A percentile compares a stretch with the other conserved stretches of the same genome.
phyloP scores from a whole-genome alignment of 108 stramenopile genomes.

The Cylindrotheca fusiformis region DNA sequence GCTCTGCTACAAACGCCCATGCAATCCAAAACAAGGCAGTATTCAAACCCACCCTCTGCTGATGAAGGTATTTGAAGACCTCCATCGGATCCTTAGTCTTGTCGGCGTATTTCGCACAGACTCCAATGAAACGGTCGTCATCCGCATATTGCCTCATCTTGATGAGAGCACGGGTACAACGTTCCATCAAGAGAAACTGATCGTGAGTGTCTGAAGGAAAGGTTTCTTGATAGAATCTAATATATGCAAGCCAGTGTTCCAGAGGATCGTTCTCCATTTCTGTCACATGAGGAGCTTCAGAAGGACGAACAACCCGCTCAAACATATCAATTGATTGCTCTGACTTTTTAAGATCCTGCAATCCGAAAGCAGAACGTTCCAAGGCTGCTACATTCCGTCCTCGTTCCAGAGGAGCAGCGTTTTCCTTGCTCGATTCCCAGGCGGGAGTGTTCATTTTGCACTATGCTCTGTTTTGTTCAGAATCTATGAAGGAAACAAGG shows the following conservation, averaged over 20 bases:
- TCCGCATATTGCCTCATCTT: slow-evolving; percentile 54
- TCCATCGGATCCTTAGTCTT: slow-evolving; percentile 58
- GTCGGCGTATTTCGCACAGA: slow-evolving; percentile 81
- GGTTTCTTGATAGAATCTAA: slow-evolving; percentile 67
- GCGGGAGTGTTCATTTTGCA: slow-evolving; percentile 29
- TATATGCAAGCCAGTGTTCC: slow-evolving; percentile 78
- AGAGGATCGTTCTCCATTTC: slow-evolving; percentile 57
- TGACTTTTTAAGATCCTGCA: slow-evolving; percentile 11
- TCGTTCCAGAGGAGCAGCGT: slow-evolving; percentile 77
- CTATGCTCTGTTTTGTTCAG: too few relatives aligned
- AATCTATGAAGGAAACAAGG: too few relatives aligned
- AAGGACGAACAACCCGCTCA: slow-evolving; percentile 61
- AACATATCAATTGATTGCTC: slow-evolving; percentile 31
- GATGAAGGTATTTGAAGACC: slow-evolving; percentile 74
- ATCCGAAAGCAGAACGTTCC: slow-evolving; percentile 27
- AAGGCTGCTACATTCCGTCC: slow-evolving; percentile 61
- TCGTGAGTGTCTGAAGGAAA: slow-evolving; percentile 70
- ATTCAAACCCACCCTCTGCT: slow-evolving; percentile 56
- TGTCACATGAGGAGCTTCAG: slow-evolving; percentile 45
- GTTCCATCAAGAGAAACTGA: slow-evolving; percentile 80
- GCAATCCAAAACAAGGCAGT: slow-evolving; percentile 70
- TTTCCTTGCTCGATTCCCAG: slow-evolving; percentile 83
- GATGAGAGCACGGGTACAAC: slow-evolving; percentile 69
- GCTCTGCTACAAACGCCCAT: slow-evolving; percentile 65
- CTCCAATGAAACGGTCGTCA: slow-evolving; percentile 72